Percentiles rank a stretch among this genome's conserved stretches.
Evolutionary conservation across 257 asterid genomes (phyloP).

Genomic region (Thymus mandschuricus): DNA sequence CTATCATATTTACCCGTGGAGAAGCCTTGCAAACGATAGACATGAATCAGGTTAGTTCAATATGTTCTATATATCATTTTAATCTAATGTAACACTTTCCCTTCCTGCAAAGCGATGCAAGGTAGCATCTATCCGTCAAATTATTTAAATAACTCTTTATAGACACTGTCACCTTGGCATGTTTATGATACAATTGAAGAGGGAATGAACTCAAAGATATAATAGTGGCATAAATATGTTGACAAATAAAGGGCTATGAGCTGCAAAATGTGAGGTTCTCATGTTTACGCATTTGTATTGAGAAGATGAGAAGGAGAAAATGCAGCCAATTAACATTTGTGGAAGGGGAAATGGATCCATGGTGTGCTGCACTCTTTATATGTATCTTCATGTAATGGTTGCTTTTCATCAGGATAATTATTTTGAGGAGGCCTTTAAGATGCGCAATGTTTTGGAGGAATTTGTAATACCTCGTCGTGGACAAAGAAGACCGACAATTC

Average conservation of each 20-base stretch:
- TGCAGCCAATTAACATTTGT: not conserved
- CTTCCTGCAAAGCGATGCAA: too few species aligned
- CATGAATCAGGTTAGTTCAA: constrained; percentile 87
- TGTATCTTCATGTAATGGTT: constrained; percentile 15
- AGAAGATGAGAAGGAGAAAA: not conserved
- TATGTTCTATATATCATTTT: not conserved
- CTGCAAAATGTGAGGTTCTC: not conserved
- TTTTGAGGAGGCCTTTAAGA: constrained; percentile 98
- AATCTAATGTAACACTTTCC: too few species aligned
- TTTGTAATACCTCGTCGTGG: constrained; percentile 68
- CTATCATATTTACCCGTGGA: constrained; percentile 96
- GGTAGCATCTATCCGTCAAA: too few species aligned
- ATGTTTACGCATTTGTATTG: not conserved
- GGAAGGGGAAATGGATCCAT: constrained; percentile 9
- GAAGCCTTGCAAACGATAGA: constrained; percentile 99
- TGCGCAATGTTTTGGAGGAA: constrained; percentile 95
- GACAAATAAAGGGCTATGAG: not conserved
- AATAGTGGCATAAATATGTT: too few species aligned
- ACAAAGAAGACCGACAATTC: constrained; percentile 80
- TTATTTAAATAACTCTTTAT: too few species aligned
- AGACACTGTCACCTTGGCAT: too few species aligned
- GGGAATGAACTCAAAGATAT: too few species aligned
- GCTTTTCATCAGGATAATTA: constrained; percentile 73
- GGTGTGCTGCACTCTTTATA: not conserved
- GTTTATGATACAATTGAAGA: too few species aligned